These are phyloP conservation scores for Globisporangium emineosum DNA, from an alignment of 352 stramenopile genomes.

Conservation along the genomic window DNA sequence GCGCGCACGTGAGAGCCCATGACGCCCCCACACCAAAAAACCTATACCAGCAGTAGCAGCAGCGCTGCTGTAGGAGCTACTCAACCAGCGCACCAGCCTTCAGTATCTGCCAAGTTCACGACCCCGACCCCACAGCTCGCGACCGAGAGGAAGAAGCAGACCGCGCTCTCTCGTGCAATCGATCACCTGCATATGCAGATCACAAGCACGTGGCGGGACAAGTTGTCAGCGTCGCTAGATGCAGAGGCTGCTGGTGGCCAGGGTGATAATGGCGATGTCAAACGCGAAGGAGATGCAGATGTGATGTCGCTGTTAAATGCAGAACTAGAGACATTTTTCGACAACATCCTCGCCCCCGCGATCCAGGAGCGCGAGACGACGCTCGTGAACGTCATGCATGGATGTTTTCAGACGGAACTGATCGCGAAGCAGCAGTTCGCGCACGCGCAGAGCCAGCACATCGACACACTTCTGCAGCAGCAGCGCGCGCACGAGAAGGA, in stretches of 20 bases:
- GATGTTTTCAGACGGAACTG: slow-evolving; percentile 48
- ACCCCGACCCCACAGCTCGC: slow-evolving; percentile 9
- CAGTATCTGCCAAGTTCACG: not conserved
- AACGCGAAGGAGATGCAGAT: not conserved
- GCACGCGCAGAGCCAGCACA: slow-evolving; percentile 17
- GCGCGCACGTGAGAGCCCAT: not conserved
- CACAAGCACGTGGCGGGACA: not conserved
- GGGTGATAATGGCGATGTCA: too few relatives aligned
- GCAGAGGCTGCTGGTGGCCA: not conserved
- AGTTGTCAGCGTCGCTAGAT: not conserved
- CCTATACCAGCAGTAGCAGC: not conserved
- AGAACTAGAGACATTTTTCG: slow-evolving; percentile 47
- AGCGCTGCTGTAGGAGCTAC: not conserved
- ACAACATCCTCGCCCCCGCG: slow-evolving; percentile 28
- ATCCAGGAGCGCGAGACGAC: slow-evolving; percentile 56
- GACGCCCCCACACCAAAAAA: not conserved
- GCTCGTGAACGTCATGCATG: slow-evolving; percentile 58
- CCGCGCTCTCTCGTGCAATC: slow-evolving; percentile 11
- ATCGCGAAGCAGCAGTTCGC: slow-evolving; percentile 23
- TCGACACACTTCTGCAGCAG: slow-evolving; percentile 20
- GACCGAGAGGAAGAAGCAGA: slow-evolving; percentile 5
- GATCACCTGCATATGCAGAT: not conserved
- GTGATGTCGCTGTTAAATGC: slow-evolving; percentile 9
- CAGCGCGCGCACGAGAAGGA: slow-evolving; percentile 28
- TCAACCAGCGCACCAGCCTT: not conserved